Base-by-base conservation (phyloP, 2,329 filamentous ascomycete genomes). In the Colletotrichum truncatum region DNA sequence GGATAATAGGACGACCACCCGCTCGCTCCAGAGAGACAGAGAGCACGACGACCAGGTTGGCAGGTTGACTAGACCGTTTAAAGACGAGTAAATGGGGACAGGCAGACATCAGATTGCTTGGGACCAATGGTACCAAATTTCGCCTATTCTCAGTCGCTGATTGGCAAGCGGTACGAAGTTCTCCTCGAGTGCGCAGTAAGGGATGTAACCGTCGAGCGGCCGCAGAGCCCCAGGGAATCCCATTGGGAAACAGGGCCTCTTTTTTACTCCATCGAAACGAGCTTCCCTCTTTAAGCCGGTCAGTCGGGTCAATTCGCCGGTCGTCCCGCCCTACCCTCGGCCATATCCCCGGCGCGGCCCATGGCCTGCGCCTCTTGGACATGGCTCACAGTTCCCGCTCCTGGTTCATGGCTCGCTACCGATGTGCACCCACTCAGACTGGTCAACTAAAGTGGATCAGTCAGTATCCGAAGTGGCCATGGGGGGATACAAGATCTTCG, bases 161-260 rank as follows among this genome's bases (percentile, higher is more conserved):
- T 54, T 65, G 56, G 61, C 38, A 14, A 28, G 11, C 28, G 36
- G 10, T 46, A 48, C 61, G 61, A 23, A 1, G 32, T 49, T 12
- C 34, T 39, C 4, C 16, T 39, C 21, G 32, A 14, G 25, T 11
- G 26, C 34, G 32, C 25, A 51, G 18, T 12, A 14, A 18, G 46
- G 26, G 41, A 51, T 25, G 51, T 25, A 52, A 38, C 45, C n/a
- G 34, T 53, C 46, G 38, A 51, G 16, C 60, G 38, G 54, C 61
- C 54, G 54, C 61, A 64, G 53, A 64, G 46, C 45, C 54, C 56
- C 41, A 53, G 46, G 45, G n/a, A 34, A 45, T 52, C 32, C 38
- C 54, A 25, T 16, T 36, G n/a, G 8, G 18, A 43, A 46, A 46
- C 28, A 46, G 60, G 60, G 52, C 41, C 34, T 36, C 26, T 18